Evolutionary conservation across 148 eudicot species (phyloP), one percentile per base, ranked within the genome.

Genomic region (Gaultheria prostrata): DNA sequence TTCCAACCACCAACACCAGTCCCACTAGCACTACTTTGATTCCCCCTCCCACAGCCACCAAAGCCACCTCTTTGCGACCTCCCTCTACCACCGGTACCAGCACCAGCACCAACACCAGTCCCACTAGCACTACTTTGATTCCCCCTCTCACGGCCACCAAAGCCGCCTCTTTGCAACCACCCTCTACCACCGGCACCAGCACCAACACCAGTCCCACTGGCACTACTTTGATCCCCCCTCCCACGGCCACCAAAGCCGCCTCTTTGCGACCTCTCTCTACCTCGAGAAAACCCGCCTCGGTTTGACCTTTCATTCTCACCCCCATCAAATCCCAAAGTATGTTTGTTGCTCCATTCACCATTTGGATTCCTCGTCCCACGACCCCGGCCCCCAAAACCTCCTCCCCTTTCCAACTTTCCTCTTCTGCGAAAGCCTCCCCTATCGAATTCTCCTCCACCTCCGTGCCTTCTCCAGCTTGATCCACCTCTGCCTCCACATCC

Each of bases 361-460:
- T 65, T 24, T 32, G 69, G 84, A 30, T 77, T 71, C 26, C 56
- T 65, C 30, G 20, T 33, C 4, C 80, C 86, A 72, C n/a, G 46
- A 26, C 81, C 82, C 10, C 48, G 46, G 50, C 79, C 76, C 28
- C 88, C 86, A 4, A 78, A 54, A 53, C 65, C 65, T 12, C 81
- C 69, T 28, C 81, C 81, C 24, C 81, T 53, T 33, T 78, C 69
- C 11, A n/a, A 78, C 21, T 43, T 77, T 28, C 63, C 81, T 33
- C 81, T 78, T 32, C 69, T 69, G 54, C 48, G 65, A 78, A 78
- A 78, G 26, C 67, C 81, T 33, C 81, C 81, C 81, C 81, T 56
- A 17, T 33, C 15, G 32, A 3, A 53, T 56, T 17, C 8, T 8
- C 63, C 67, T 28, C 83, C 70, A 7, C 75, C 76, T 67, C 83